Evolutionary conservation across 495 filamentous ascomycete genomes (phyloP), one percentile per base, ranked within the genome.

Genomic region (Chaetomium cochliodes): DNA sequence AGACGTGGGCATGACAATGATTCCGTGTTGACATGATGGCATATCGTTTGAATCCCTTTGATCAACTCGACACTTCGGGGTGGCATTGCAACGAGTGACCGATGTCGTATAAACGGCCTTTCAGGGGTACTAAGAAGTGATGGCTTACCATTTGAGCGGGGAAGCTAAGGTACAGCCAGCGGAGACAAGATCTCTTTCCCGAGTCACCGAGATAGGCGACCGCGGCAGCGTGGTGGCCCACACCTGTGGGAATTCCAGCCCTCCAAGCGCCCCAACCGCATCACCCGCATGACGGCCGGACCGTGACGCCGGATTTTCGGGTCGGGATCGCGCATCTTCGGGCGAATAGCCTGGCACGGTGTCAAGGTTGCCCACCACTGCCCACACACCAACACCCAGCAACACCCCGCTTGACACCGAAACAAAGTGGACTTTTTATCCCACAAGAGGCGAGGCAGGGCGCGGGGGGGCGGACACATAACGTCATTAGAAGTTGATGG

Each of bases 401-500:
- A 18, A 28, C 23, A 39, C 58, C 58, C 58, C 58, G 58, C 58
- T 60, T 18, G 12, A 37, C 16, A 16, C 2, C n/a, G 23, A 18
- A 26, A 23, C 39, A 6, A 47, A 56, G 51, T 33, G 25, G 60
- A 22, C 22, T 18, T 23, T 56, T n/a, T 50, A n/a, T 11, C 20
- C 16, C 41, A 41, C 5, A 0, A 30, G 22, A 42, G 11, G 23
- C 1, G 26, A 49, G 25, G n/a, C 26, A 16, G 11, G 39, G n/a
- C 56, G 51, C 41, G 60, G 39, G 51, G 26, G 30, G 23, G 33
- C 18, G 26, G 25, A 55, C 41, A 49, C 18, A 60, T 60, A 65
- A 54, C 62, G 62, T 64, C 62, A 64, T 59, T 8, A 65, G 37
- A n/a, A 16, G 7, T 64, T 58, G 23, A n/a, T 47, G 23, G 23